Base-by-base conservation (phyloP, 371 early-diverging fungal species). In the Mucor circinelloides region DNA sequence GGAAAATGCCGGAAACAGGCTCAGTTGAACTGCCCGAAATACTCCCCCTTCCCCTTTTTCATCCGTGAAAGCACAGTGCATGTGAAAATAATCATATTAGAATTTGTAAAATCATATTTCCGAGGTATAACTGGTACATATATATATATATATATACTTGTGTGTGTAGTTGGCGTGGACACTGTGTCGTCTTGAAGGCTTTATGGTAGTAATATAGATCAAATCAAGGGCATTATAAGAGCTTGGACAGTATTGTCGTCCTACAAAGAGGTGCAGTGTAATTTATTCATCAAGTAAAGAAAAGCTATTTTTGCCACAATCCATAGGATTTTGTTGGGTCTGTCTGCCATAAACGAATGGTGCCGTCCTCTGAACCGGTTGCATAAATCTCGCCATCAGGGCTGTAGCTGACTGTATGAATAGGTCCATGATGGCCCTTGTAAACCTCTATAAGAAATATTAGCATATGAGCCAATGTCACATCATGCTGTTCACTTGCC, bases 301-400 rank as follows among this genome's bases (percentile, higher is more conserved):
- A 25, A 23, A 9, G 50, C 3, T 50, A 50, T 23, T 72, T 81
- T 71, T 91, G 90, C 93, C 93, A 93, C 57, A 93, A 79, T 8
- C 93, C 93, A 71, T 91, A 93, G 13, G 83, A 74, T 46, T 84
- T 86, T 17, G 88, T 90, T 19, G 93, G 90, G 36, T 80, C 81
- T 6, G 90, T 86, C 75, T 91, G 92, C 93, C 93, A 93, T 64
- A 91, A 77, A 48, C 91, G 82, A 58, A 93, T 90, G 3, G 91
- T 91, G 1, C 92, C 92, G 65, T 93, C 93, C 80, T 93, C 93
- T 42, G 93, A 93, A 34, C 94, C 95, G 1, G 94, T 93, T 7
- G 95, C 94, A 75, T 94, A 95, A 10, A 95, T 75, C 63, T 93
- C 89, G 46, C 95, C 95, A 76, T 95, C 95, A 28, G 95, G 95